Evolutionary conservation across 345 rosid genomes (phyloP).

Genomic region (Salix caprea): DNA sequence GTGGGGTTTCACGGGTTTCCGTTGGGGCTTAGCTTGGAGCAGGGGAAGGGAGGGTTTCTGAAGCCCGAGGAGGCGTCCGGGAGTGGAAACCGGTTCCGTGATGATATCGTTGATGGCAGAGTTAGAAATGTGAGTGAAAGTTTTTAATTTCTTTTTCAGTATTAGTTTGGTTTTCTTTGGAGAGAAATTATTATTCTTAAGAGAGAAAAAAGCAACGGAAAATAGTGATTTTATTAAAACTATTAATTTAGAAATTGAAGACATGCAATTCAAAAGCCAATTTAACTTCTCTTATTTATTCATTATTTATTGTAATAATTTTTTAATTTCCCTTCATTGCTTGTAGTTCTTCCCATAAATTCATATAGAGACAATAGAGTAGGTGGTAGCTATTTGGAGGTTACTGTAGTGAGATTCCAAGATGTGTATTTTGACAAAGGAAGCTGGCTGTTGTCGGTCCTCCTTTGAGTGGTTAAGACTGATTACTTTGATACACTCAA

Average conservation of each 20-base stretch:
- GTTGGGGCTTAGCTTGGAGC: conserved; percentile 78
- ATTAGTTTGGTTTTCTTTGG: conserved; percentile 11
- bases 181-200: conserved; percentile 1
- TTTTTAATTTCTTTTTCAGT: background rate
- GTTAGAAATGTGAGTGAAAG: conserved; percentile 63
- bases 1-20: conserved; percentile 83
- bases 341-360: conserved; percentile 3
- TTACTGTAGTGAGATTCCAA: conserved; percentile 25
- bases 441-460: background rate
- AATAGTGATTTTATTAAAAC: background rate
- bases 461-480: conserved; percentile 2
- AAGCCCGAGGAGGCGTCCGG: conserved; percentile 76
- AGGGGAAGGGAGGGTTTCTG: conserved; percentile 77
- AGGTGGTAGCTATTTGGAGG: conserved; percentile 6
- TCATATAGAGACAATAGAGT: conserved; percentile 1
- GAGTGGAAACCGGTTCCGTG: conserved; percentile 68
- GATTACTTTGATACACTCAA: background rate
- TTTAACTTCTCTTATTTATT: background rate
- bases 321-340: background rate
- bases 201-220: background rate
- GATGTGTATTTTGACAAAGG: conserved; percentile 19
- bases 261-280: background rate
- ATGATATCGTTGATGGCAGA: conserved; percentile 68
- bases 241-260: background rate
- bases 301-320: background rate